These are phyloP conservation scores for Suillus spraguei DNA, from an alignment of 768 basidiomycete species.

Conservation along the genomic window DNA sequence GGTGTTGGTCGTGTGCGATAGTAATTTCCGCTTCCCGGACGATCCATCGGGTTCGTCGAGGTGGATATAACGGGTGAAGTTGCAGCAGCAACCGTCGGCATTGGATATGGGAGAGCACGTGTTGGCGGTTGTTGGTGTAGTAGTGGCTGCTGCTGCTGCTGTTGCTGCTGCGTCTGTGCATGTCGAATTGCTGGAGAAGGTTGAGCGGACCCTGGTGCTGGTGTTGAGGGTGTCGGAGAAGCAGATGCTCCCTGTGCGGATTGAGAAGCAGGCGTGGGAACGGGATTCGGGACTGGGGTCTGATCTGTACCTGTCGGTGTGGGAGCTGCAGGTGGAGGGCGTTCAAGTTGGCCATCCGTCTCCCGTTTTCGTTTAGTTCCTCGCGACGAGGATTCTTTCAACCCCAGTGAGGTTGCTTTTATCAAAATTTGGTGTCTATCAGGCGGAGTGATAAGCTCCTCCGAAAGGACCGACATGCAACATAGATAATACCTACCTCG, in stretches of 20 bases:
- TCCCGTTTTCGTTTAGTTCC: conserved; percentile 64
- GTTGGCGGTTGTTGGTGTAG: conserved; percentile 27
- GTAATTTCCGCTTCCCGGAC: conserved; percentile 36
- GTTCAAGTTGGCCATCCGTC: conserved; percentile 36
- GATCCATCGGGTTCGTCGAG: conserved; percentile 40
- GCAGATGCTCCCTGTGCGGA: conserved; percentile 30
- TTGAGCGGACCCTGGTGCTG: conserved; percentile 32
- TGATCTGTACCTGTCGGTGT: conserved; percentile 22
- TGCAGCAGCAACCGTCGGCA: conserved; percentile 70
- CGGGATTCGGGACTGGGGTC: conserved; percentile 35
- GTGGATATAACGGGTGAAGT: conserved; percentile 57
- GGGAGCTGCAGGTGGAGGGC: conserved; percentile 24
- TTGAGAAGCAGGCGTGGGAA: conserved; percentile 29
- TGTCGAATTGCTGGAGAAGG: conserved; percentile 38
- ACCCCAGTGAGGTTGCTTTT: conserved; percentile 75
- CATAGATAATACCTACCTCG: conserved; percentile 50
- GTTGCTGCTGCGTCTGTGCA: conserved; percentile 27
- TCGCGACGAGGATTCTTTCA: conserved; percentile 74
- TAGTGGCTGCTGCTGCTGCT: conserved; percentile 7
- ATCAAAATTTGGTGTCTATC: conserved; percentile 79
- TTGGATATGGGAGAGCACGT: conserved; percentile 59
- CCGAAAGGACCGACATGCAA: neutral
- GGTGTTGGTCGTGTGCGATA: conserved; percentile 56
- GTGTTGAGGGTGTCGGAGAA: conserved; percentile 37
- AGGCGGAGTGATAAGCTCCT: neutral